Evolutionary conservation across 352 stramenopile species (phyloP), one percentile per base, ranked within the genome.

Genomic region (Phytophthora ramorum): DNA sequence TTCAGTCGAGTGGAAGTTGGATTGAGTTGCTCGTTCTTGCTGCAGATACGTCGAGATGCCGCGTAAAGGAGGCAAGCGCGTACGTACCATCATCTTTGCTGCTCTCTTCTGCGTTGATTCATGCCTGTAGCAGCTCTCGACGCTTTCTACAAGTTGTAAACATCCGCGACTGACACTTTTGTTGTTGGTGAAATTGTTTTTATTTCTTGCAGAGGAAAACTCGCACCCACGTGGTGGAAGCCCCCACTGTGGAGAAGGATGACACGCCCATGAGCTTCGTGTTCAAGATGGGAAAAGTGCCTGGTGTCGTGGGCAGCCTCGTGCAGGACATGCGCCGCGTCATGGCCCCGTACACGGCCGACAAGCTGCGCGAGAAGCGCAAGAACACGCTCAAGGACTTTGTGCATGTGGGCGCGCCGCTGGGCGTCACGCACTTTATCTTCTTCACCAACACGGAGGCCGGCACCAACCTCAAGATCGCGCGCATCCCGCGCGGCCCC

Each of bases 401-500:
- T 76, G 80, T 96, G 40, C 74, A 84, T 22, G 87, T 99, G 14
- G 95, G 91, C 20, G 81, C 88, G 7, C 86, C 93, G 8, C 74
- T 99, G 52, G 96, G 96, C n/a, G 84, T 99, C 57, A 98, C 97
- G 16, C 97, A 99, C 78, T 97, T 99, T 41, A 67, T 99, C 37
- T 91, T 97, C n/a, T 95, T 99, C 47, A 98, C 87, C 10, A 90
- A 98, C 83, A 99, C 97, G 43, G 85, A 98, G 28, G 84, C 80
- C n/a, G 81, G 86, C 44, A 92, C 98, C n/a, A 98, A 97, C 73
- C 79, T 99, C 38, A 92, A 97, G 70, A 90, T 99, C 53, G 97
- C 91, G 19, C 83, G 96, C 22, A 91, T 97, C 58, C 97, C 97
- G 17, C 80, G 92, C 40, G 97, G 97, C 17, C 97, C 97, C 2